phyloP scores from a whole-genome alignment of 139 green algal genomes.

The Ettlia oleoabundans region DNA sequence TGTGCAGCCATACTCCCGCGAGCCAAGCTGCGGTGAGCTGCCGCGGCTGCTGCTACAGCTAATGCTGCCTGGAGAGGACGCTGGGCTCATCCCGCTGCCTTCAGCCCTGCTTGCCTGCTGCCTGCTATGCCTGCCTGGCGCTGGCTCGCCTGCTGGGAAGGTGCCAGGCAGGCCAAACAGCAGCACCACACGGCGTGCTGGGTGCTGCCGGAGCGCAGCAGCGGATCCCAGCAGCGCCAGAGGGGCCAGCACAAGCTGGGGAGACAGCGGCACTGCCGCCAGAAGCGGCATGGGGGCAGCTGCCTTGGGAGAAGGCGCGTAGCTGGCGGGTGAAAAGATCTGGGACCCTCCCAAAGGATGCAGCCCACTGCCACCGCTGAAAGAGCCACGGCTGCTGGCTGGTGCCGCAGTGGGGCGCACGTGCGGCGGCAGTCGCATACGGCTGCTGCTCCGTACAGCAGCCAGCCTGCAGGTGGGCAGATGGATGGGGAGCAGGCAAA shows the following conservation, averaged over 20 bases:
- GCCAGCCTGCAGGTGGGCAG: slow-evolving; percentile 3
- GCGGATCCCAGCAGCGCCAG: background rate
- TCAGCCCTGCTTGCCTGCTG: background rate
- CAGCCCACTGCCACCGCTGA: background rate
- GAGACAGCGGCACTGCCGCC: slow-evolving; percentile 8
- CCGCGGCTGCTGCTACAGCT: slow-evolving; percentile 7
- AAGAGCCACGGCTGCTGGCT: slow-evolving; percentile 19
- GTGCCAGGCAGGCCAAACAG: slow-evolving; percentile 3
- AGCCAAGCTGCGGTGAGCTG: background rate
- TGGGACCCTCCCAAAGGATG: background rate
- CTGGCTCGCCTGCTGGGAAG: too few species aligned
- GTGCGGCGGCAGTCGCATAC: slow-evolving; percentile 26
- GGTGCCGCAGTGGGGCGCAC: background rate
- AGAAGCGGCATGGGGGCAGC: slow-evolving; percentile 23
- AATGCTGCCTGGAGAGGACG: background rate
- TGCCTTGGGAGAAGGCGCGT: background rate
- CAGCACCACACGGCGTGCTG: slow-evolving; percentile 10
- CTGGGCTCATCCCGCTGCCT: background rate
- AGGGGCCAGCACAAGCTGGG: slow-evolving; percentile 7
- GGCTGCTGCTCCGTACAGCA: slow-evolving; percentile 4
- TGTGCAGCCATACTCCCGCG: background rate
- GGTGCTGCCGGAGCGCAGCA: slow-evolving; percentile 10
- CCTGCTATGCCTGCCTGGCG: background rate
- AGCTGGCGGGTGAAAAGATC: slow-evolving; percentile 17
- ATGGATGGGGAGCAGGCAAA: too few species aligned